phyloP scores from a whole-genome alignment of 257 asterid genomes.

The Parsonsia alboflavescens region DNA sequence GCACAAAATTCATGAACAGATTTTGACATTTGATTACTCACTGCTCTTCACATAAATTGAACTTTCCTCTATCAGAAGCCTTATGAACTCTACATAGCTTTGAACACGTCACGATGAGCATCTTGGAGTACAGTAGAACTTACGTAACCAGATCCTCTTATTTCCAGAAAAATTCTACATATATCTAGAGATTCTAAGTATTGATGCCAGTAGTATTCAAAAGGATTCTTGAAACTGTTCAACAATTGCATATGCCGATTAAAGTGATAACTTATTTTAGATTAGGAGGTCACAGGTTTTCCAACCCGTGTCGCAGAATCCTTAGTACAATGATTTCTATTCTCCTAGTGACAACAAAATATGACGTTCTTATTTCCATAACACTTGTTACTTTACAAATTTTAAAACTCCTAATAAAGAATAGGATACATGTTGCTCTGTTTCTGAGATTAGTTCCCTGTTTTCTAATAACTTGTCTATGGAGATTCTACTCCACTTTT shows the following conservation, averaged over 20 bases:
- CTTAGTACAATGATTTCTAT: background rate
- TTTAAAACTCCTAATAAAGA: slow-evolving; percentile 1
- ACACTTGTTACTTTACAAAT: background rate
- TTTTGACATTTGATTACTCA: background rate
- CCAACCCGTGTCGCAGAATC: background rate
- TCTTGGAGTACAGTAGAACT: background rate
- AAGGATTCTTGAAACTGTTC: background rate
- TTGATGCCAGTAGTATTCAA: background rate
- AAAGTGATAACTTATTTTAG: background rate
- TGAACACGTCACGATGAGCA: background rate
- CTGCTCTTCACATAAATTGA: background rate
- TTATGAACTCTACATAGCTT: background rate
- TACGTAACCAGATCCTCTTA: background rate
- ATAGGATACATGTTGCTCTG: background rate
- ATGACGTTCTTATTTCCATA: background rate
- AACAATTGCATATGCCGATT: background rate
- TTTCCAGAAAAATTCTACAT: background rate
- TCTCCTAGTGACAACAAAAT: background rate
- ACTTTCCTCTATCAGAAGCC: background rate
- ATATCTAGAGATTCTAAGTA: background rate
- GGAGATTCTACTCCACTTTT: background rate
- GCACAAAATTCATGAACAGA: background rate
- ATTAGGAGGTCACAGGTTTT: background rate
- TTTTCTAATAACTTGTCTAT: background rate
- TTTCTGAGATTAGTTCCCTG: background rate